These are phyloP conservation scores for Stachybotrys chlorohalonatus DNA, from an alignment of 2,329 filamentous ascomycete genomes.

Conservation along the genomic window DNA sequence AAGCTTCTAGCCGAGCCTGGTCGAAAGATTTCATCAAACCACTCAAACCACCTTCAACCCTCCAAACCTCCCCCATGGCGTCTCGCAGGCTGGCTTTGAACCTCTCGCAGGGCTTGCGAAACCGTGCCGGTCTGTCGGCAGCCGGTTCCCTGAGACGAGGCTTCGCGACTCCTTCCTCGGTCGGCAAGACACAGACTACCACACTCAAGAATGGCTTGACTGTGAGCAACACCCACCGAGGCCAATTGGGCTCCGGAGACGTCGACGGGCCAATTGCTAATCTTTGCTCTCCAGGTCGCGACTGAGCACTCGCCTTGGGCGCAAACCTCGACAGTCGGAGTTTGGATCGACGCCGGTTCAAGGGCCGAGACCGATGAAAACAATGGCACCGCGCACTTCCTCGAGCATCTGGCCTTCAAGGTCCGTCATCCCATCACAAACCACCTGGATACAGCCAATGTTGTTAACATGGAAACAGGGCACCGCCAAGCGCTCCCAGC, in stretches of 20 bases:
- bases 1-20: slow-evolving; percentile 36
- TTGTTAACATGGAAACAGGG: slow-evolving; percentile 44
- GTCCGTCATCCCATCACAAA: slow-evolving; percentile 35
- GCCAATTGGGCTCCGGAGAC: slow-evolving; percentile 28
- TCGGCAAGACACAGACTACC: slow-evolving; percentile 87
- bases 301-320: slow-evolving; percentile 97
- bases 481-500: slow-evolving; percentile 87
- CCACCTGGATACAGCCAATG: background rate
- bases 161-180: slow-evolving; percentile 76
- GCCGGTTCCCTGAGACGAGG: slow-evolving; percentile 71
- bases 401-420: slow-evolving; percentile 99
- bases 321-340: slow-evolving; percentile 94
- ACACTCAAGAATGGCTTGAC: slow-evolving; percentile 97
- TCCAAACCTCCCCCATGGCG: slow-evolving; percentile 64
- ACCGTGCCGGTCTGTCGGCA: slow-evolving; percentile 73
- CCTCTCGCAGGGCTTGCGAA: slow-evolving; percentile 83
- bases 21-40: slow-evolving; percentile 46
- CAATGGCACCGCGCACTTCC: slow-evolving; percentile 98
- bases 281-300: slow-evolving; percentile 59
- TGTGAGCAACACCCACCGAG: slow-evolving; percentile 41
- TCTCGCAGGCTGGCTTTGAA: slow-evolving; percentile 95
- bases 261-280: slow-evolving; percentile 14
- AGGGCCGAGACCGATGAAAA: slow-evolving; percentile 96
- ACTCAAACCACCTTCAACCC: slow-evolving; percentile 42
- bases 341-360: slow-evolving; percentile 99